phyloP scores from a whole-genome alignment of 1,284 basidiomycete genomes.

The Cryptococcus sp. region DNA sequence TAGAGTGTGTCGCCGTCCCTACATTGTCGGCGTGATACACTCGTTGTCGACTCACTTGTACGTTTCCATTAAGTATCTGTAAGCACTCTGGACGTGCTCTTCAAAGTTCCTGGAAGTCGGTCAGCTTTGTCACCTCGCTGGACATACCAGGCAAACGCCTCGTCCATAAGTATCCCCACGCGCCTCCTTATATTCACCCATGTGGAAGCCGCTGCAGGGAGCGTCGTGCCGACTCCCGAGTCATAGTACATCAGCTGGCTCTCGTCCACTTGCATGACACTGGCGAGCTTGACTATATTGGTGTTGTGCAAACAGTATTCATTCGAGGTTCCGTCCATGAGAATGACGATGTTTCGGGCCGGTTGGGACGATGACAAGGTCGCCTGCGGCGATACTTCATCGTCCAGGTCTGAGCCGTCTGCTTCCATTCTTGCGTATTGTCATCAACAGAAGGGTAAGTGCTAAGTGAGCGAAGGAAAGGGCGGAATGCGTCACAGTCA shows the following conservation, averaged over 20 bases:
- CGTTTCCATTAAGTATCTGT: slow-evolving; percentile 31
- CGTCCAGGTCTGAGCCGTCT: too few relatives aligned
- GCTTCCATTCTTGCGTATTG: too few relatives aligned
- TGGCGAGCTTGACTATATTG: slow-evolving; percentile 35
- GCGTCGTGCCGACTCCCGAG: slow-evolving; percentile 21
- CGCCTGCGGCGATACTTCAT: too few relatives aligned
- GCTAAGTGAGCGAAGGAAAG: too few relatives aligned
- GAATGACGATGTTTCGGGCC: slow-evolving; percentile 33
- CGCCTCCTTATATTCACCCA: slow-evolving; percentile 11
- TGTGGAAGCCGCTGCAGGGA: slow-evolving; percentile 3
- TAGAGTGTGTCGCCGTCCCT: slow-evolving; percentile 51
- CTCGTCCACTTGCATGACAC: slow-evolving; percentile 18
- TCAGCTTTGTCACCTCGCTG: neutral
- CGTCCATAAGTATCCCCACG: slow-evolving; percentile 12
- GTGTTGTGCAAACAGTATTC: slow-evolving; percentile 27
- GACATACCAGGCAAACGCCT: slow-evolving; percentile 29
- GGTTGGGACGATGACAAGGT: neutral
- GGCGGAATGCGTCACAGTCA: too few relatives aligned
- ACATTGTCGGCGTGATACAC: neutral
- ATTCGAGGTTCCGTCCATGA: slow-evolving; percentile 34
- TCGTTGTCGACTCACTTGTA: slow-evolving; percentile 16
- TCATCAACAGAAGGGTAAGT: too few relatives aligned
- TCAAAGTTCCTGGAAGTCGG: slow-evolving; percentile 24
- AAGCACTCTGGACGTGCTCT: slow-evolving; percentile 30
- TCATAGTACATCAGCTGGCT: slow-evolving; percentile 32